phyloP scores from a whole-genome alignment of 2,329 filamentous ascomycete genomes.

The Colletotrichum eleusines region DNA sequence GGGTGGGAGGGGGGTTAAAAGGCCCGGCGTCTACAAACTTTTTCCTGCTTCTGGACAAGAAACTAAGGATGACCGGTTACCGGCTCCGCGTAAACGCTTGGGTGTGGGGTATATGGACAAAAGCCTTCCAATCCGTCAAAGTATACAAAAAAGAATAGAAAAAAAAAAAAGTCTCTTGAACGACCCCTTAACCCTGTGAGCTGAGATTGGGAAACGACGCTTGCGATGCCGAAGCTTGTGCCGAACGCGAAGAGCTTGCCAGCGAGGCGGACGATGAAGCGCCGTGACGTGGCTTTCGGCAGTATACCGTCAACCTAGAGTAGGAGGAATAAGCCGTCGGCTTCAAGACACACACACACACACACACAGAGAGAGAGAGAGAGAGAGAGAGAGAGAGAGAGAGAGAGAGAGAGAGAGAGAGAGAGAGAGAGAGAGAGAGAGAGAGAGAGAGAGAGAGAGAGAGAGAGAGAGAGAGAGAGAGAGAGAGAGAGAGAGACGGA shows the following conservation, averaged over 20 bases:
- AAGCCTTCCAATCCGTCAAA: constrained; percentile 18
- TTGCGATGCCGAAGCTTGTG: constrained; percentile 21
- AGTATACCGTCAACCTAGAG: constrained; percentile 49
- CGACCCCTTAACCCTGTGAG: constrained; percentile 5
- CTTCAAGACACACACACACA: no score
- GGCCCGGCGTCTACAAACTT: no score
- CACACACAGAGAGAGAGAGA: no score
- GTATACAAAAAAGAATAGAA: neutral
- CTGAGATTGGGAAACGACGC: constrained; percentile 26
- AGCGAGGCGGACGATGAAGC: constrained; percentile 42
- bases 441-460: no score
- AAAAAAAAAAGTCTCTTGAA: neutral
- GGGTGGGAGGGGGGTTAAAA: no score
- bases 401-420: no score
- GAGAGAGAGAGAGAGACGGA: no score
- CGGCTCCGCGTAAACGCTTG: constrained; percentile 13
- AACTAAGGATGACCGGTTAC: neutral
- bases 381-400: no score
- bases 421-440: no score
- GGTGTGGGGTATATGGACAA: constrained; percentile 23
- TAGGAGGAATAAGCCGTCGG: constrained; percentile 35
- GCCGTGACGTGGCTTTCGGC: constrained; percentile 46
- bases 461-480: no score
- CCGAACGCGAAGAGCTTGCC: constrained; percentile 34
- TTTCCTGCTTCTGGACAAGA: neutral